These are phyloP conservation scores for Aspergillus udagawae DNA, from an alignment of 2,329 filamentous ascomycete genomes.

Conservation along the genomic window DNA sequence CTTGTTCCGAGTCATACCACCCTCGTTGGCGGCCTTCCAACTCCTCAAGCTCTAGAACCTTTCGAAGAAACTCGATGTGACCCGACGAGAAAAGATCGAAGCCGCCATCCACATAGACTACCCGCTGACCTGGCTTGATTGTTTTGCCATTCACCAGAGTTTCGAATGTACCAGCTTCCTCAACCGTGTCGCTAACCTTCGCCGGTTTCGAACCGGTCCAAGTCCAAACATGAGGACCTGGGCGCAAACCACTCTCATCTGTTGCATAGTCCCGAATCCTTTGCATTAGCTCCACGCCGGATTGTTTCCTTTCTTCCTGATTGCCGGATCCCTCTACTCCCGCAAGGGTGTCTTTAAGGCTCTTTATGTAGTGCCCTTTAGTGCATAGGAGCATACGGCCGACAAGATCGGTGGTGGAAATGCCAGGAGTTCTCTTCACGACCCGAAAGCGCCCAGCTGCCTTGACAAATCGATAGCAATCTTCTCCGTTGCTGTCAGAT, in stretches of 20 bases:
- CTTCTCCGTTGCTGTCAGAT: slow-evolving; percentile 85
- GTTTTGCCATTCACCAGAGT: slow-evolving; percentile 67
- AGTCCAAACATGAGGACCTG: slow-evolving; percentile 80
- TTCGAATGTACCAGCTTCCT: slow-evolving; percentile 63
- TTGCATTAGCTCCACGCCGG: slow-evolving; percentile 67
- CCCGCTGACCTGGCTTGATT: slow-evolving; percentile 70
- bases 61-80: slow-evolving; percentile 88
- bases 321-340: slow-evolving; percentile 71
- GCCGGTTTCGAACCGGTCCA: slow-evolving; percentile 54
- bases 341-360: slow-evolving; percentile 63
- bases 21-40: slow-evolving; percentile 62
- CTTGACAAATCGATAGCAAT: slow-evolving; percentile 98
- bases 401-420: slow-evolving; percentile 96
- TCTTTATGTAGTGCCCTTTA: slow-evolving; percentile 87
- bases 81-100: slow-evolving; percentile 96
- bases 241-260: slow-evolving; percentile 72
- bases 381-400: slow-evolving; percentile 96
- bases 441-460: slow-evolving; percentile 91
- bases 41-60: slow-evolving; percentile 71
- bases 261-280: slow-evolving; percentile 83
- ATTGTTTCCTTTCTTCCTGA: slow-evolving; percentile 60
- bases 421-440: slow-evolving; percentile 91
- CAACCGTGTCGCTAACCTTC: slow-evolving; percentile 37
- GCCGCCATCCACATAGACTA: slow-evolving; percentile 94
- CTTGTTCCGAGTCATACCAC: slow-evolving; percentile 68